Evolutionary conservation across 139 green algal species (phyloP), one percentile per base, ranked within the genome.

Genomic region (Haematococcus lacustris): DNA sequence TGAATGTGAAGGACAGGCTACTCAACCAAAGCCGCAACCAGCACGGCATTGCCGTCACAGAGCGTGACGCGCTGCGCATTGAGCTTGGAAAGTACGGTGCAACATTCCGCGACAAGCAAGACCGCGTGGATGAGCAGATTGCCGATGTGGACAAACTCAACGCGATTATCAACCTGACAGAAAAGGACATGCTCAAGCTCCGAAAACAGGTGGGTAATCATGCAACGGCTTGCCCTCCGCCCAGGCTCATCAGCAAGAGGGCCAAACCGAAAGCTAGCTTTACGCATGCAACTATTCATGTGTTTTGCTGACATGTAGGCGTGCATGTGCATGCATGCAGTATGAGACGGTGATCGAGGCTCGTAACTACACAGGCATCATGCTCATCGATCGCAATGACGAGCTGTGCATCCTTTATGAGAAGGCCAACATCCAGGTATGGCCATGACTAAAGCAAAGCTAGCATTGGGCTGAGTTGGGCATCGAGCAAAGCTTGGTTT

Each of bases 401-500:
- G 91, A 96, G 86, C 81, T 96, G 72, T 92, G 85, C 75, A 88
- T 92, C 39, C 73, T 96, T 76, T 95, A 93, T 68, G 88, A 96
- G 77, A 92, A 90, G 81, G 43, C 74, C 51, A 92, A 91, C 76
- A 83, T 89, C 70, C 87, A 91, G n/a, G n/a, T n/a, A n/a, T n/a
- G n/a, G n/a, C n/a, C n/a, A n/a, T n/a, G n/a, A n/a, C n/a, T n/a
- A n/a, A n/a, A n/a, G n/a, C n/a, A n/a, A n/a, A n/a, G n/a, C n/a
- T n/a, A n/a, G n/a, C n/a, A n/a, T n/a, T n/a, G n/a, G n/a, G n/a
- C n/a, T n/a, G n/a, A n/a, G n/a, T n/a, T n/a, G n/a, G n/a, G n/a
- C n/a, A n/a, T n/a, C n/a, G n/a, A n/a, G n/a, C n/a, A n/a, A n/a
- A n/a, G n/a, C n/a, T n/a, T n/a, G n/a, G n/a, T n/a, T n/a, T n/a